Percentiles rank a stretch among this genome's conserved stretches.
phyloP scores from a whole-genome alignment of 78 protist genomes.

The Dictyostelium purpureum region DNA sequence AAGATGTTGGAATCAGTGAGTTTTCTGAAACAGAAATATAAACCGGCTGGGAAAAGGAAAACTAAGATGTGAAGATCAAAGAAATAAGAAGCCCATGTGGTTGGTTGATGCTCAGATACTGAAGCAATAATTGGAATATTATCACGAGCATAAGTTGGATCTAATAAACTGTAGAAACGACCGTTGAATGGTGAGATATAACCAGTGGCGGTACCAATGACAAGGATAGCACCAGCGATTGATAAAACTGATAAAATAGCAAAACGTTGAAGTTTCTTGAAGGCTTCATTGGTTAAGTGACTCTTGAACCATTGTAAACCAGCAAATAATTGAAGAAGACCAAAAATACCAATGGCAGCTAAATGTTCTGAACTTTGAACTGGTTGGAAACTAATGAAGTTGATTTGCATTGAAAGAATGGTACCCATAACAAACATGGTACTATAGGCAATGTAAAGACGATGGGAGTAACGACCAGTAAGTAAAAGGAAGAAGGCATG shows the following conservation, averaged over 20 bases:
- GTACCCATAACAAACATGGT: slow-evolving; percentile 94
- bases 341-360: slow-evolving; percentile 95
- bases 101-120: slow-evolving; percentile 99
- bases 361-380: slow-evolving; percentile 97
- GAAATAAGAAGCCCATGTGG: slow-evolving; percentile 97
- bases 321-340: slow-evolving; percentile 80
- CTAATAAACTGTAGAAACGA: slow-evolving; percentile 94
- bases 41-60: slow-evolving; percentile 95
- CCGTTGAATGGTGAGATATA: slow-evolving; percentile 95
- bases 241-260: slow-evolving; percentile 52
- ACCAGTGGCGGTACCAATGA: slow-evolving; percentile 80
- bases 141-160: slow-evolving; percentile 97
- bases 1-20: slow-evolving; percentile 93
- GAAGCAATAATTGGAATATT: slow-evolving; percentile 99
- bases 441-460: slow-evolving; percentile 95
- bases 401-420: slow-evolving; percentile 91
- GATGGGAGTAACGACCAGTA: slow-evolving; percentile 87
- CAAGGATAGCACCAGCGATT: slow-evolving; percentile 42
- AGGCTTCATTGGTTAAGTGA: slow-evolving; percentile 32
- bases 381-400: slow-evolving; percentile 96
- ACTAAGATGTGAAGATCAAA: slow-evolving; percentile 95
- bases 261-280: slow-evolving; percentile 38
- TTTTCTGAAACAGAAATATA: slow-evolving; percentile 92
- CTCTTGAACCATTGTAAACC: slow-evolving; percentile 78
- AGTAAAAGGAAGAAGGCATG: slow-evolving; percentile 91